Conservation (phyloP, 192 early-diverging fungal species). For the Phlyctochytrium bullatum region DNA sequence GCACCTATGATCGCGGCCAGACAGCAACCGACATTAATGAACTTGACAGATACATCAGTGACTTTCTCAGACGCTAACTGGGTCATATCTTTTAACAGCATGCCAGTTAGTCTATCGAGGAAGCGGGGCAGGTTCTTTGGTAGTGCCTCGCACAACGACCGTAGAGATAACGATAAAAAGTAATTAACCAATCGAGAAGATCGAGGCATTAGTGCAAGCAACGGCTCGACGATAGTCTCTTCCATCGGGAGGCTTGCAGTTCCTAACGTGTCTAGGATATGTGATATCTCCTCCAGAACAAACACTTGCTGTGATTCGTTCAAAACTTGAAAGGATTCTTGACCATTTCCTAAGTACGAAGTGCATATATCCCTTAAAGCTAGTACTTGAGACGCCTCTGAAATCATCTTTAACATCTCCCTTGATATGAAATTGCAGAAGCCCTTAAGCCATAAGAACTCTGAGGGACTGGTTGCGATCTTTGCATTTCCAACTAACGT, state of each 20-base stretch:
- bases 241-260: constrained; percentile 63
- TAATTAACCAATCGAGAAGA: constrained; percentile 71
- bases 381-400: constrained; percentile 71
- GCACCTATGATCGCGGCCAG: constrained; percentile 68
- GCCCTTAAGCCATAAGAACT: constrained; percentile 59
- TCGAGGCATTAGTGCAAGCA: constrained; percentile 68
- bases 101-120: constrained; percentile 60
- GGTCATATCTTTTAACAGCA: constrained; percentile 70
- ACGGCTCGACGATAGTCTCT: constrained; percentile 64
- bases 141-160: constrained; percentile 57
- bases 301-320: constrained; percentile 18
- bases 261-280: constrained; percentile 74
- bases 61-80: constrained; percentile 51
- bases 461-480: constrained; percentile 47
- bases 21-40: constrained; percentile 64
- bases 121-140: constrained; percentile 62
- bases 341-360: constrained; percentile 43
- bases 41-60: constrained; percentile 48
- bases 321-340: neutral
- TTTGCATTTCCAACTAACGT: constrained; percentile 57
- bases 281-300: constrained; percentile 70
- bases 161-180: constrained; percentile 41
- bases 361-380: constrained; percentile 66
- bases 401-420: constrained; percentile 72
- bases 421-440: constrained; percentile 64